Evolutionary conservation across 768 basidiomycete genomes (phyloP), one percentile per base, ranked within the genome.

Genomic region (Lentinula aciculospora): DNA sequence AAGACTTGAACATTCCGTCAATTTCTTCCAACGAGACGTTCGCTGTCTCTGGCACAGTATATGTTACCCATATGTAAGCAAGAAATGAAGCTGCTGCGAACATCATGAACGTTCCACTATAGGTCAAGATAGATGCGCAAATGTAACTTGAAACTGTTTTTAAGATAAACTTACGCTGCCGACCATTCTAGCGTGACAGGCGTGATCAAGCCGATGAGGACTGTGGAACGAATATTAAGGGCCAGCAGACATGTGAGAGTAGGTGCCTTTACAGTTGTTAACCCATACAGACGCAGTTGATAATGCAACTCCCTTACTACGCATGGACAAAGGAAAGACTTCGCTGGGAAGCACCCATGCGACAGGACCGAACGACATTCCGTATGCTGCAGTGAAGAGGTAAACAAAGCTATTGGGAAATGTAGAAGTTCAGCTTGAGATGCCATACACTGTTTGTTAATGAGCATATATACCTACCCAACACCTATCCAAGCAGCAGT

Each of bases 261-360:
- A 17, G 19, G 50, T 37, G 34, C 1, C 25, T 78, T 1, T 50
- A 86, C 86, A 93, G 58, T 93, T 93, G 65, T 92, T 92, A 25
- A 81, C 63, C 91, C 91, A 93, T 62, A 89, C 90, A n/a, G 87
- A 89, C 2, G 89, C 87, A 1, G 92, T 93, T 19, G 89, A 85
- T 21, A 95, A 64, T 23, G 91, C 83, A 4, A 94, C 92, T 48
- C 93, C 93, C 66, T 85, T 86, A 62, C 88, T 86, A 60, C 92
- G 77, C 72, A 89, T 78, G 2, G 88, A 86, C 0, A 89, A 72
- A 1, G 92, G 83, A 65, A 93, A 92, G 2, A 94, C 84, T 69
- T 94, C 92, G 61, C 82, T 85, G 0, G 92, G 88, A 7, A 94
- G 79, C 1, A 92, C 83, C 92, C 92, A 94, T 3, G 84, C 85